Evolutionary conservation across 2,329 filamentous ascomycete genomes (phyloP), one percentile per base, ranked within the genome.

Genomic region (Aspergillus tubingensis): DNA sequence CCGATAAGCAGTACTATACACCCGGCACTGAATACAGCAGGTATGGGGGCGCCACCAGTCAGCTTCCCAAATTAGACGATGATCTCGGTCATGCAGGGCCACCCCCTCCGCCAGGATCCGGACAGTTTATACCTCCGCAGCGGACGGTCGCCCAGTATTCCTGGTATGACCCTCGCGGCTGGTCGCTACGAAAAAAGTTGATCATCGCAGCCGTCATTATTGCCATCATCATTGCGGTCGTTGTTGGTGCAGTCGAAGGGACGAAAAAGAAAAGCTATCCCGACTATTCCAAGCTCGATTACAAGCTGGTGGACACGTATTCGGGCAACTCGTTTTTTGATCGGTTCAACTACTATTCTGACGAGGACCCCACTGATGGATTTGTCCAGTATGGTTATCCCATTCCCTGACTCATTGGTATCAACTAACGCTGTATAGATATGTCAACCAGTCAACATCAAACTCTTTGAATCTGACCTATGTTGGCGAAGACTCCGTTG

Each of bases 391-490:
- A 79, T 61, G 80, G 25, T 17, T 27, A 68, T 48, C 67, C 70
- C 2, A 2, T 0, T 49, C 19, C 27, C 3, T 17, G 19, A 21
- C 0, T 15, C 5, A 36, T 21, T 32, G 23, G 3, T 11, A 2
- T 11, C 8, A 15, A 11, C 56, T 56, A 41, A 21, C 13, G 27
- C 10, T 7, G 2, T 1, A 10, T 17, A 75, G 66, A 62, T 83
- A 79, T 65, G 79, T 83, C 19, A 73, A 78, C 63, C 67, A 71
- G 49, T 58, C 69, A 1, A 72, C 77, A 1, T 72, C 77, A 1
- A 62, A 52, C 2, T 54, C 54, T 13, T 60, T 75, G 5, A 90
- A 90, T 74, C 80, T 90, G 32, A 90, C 88, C 0, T 85, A 85
- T 66, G 84, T 86, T 5, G 81, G 82, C 1, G 67, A 77, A 1